A percentile compares a stretch with the other conserved stretches of the same genome.
phyloP scores from a whole-genome alignment of 495 filamentous ascomycete genomes.

The Neurospora discreta region DNA sequence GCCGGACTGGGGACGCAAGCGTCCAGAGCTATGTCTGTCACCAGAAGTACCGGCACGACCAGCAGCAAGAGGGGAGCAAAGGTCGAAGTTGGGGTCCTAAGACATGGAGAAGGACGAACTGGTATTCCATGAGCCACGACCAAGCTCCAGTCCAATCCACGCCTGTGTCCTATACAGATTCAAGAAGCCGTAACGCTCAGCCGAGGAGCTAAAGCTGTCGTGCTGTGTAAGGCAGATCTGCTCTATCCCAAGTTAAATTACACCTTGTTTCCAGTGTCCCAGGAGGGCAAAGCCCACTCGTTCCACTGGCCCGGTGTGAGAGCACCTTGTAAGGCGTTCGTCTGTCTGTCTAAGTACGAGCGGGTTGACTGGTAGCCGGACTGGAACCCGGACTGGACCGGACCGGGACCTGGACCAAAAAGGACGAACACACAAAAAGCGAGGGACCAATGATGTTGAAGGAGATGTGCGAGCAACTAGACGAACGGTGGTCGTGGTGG shows the following conservation, averaged over 20 bases:
- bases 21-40: constrained; percentile 12
- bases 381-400: background rate
- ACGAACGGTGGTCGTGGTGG: background rate
- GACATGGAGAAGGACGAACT: constrained; percentile 18
- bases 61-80: background rate
- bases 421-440: background rate
- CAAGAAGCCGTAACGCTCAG: background rate
- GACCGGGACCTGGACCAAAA: background rate
- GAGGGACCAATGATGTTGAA: background rate
- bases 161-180: background rate
- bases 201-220: background rate
- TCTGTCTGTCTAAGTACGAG: background rate
- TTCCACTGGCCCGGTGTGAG: background rate
- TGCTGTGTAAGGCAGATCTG: background rate
- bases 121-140: constrained; percentile 23
- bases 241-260: background rate
- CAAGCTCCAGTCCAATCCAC: background rate
- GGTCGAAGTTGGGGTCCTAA: constrained; percentile 11
- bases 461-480: background rate
- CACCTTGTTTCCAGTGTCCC: background rate
- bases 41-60: constrained; percentile 7
- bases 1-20: constrained; percentile 1
- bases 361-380: background rate
- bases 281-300: background rate
- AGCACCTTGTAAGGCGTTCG: background rate